A percentile compares a stretch with the other conserved stretches of the same genome.
Conservation (phyloP, 306 rosid genomes). For the Lathyrus tuberosus region DNA sequence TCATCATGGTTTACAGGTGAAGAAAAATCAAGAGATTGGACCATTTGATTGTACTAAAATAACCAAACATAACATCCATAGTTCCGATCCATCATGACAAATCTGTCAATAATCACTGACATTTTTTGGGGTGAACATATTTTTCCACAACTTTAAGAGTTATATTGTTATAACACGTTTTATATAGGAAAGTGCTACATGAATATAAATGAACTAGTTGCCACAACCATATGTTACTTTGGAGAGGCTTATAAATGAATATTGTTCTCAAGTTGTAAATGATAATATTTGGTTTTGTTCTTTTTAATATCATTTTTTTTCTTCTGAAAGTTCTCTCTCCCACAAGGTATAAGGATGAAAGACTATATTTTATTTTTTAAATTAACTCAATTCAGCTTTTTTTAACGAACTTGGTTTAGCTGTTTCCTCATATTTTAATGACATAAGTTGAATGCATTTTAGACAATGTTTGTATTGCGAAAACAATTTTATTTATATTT, state of each 20-base stretch:
- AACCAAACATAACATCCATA: constrained; percentile 51
- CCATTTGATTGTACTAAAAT: constrained; percentile 79
- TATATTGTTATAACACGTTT: constrained; percentile 22
- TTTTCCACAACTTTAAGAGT: constrained; percentile 15
- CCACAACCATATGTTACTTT: constrained; percentile 6
- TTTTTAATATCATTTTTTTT: background rate
- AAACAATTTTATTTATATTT: too few species aligned
- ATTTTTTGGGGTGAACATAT: constrained; percentile 12
- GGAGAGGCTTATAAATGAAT: constrained; percentile 33
- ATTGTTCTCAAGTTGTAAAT: constrained; percentile 35
- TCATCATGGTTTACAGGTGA: constrained; percentile 66
- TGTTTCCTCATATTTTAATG: constrained; percentile 5
- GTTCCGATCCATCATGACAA: constrained; percentile 41
- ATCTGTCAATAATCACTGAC: constrained; percentile 39
- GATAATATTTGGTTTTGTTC: background rate
- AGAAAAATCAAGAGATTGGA: constrained; percentile 72
- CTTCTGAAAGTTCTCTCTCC: background rate
- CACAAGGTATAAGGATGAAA: background rate
- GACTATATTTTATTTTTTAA: background rate
- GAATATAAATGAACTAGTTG: background rate
- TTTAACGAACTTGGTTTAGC: background rate
- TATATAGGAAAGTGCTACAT: constrained; percentile 25
- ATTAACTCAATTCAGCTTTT: too few species aligned
- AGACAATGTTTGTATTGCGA: too few species aligned
- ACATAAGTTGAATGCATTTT: too few species aligned